Evolutionary conservation across 139 green algal species (phyloP).

Genomic region (Ettlia oleoabundans): DNA sequence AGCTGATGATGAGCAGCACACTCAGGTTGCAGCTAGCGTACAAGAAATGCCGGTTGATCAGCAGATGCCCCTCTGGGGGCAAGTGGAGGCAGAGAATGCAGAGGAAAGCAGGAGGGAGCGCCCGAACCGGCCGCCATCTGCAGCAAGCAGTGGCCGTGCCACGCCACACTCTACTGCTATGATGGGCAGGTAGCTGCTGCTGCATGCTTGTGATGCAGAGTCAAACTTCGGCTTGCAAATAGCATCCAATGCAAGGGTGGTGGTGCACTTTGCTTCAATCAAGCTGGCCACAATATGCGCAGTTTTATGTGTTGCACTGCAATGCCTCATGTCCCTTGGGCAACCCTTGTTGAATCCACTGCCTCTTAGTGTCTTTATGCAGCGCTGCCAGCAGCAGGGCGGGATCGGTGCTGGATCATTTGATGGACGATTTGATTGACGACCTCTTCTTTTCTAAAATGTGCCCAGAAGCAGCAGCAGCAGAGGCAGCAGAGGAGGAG

Average conservation of each 20-base stretch:
- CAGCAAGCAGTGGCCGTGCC: conserved; percentile 15
- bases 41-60: neutral
- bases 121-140: conserved; percentile 1
- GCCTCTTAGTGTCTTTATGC: neutral
- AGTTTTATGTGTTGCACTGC: neutral
- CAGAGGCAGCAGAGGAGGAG: no score
- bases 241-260: no score
- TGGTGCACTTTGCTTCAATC: no score
- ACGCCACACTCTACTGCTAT: neutral
- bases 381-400: neutral
- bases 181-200: neutral
- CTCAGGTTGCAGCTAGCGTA: neutral
- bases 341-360: neutral
- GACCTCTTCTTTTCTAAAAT: neutral
- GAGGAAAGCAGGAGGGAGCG: neutral
- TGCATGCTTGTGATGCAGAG: no score
- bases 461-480: no score
- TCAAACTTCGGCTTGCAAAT: no score
- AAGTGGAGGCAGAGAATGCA: neutral
- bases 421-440: conserved; percentile 12
- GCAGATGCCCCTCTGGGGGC: neutral
- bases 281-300: neutral
- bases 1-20: neutral
- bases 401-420: conserved; percentile 2
- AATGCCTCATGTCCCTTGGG: neutral